Conservation (phyloP, 495 filamentous ascomycete genomes). For the Neurospora sp. region DNA sequence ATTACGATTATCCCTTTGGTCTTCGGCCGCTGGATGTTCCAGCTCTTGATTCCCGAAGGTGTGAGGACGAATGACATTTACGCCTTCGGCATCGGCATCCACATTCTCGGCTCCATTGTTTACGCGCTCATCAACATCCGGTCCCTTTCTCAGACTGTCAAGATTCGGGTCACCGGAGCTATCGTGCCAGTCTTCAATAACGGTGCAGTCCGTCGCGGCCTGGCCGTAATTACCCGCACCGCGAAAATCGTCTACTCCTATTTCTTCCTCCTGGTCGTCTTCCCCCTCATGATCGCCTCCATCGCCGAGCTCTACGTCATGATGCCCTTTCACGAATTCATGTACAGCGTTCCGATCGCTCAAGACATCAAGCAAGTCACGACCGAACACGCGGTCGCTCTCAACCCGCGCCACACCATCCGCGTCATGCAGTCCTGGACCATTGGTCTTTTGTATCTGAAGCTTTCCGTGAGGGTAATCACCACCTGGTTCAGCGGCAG, state of each 20-base stretch:
- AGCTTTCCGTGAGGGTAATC: conserved; percentile 66
- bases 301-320: conserved; percentile 82
- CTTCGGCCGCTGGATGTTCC: conserved; percentile 70
- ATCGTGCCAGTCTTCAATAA: conserved; percentile 24
- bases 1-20: conserved; percentile 77
- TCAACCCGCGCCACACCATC: conserved; percentile 56
- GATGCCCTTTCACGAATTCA: conserved; percentile 79
- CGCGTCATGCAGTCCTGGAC: conserved; percentile 93
- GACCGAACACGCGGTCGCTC: not conserved
- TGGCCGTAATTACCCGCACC: conserved; percentile 14
- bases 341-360: conserved; percentile 31
- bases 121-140: conserved; percentile 49
- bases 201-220: conserved; percentile 21
- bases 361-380: not conserved
- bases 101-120: conserved; percentile 55
- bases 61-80: conserved; percentile 88
- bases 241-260: conserved; percentile 61
- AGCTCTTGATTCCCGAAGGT: conserved; percentile 51
- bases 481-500: conserved; percentile 51
- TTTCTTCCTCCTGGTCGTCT: conserved; percentile 56
- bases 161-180: conserved; percentile 13
- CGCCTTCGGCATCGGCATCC: conserved; percentile 83
- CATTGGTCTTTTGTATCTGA: conserved; percentile 82
- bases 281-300: conserved; percentile 75
- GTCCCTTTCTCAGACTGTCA: conserved; percentile 31